Evolutionary conservation across 768 basidiomycete genomes (phyloP).

Genomic region (Suillus paluster): DNA sequence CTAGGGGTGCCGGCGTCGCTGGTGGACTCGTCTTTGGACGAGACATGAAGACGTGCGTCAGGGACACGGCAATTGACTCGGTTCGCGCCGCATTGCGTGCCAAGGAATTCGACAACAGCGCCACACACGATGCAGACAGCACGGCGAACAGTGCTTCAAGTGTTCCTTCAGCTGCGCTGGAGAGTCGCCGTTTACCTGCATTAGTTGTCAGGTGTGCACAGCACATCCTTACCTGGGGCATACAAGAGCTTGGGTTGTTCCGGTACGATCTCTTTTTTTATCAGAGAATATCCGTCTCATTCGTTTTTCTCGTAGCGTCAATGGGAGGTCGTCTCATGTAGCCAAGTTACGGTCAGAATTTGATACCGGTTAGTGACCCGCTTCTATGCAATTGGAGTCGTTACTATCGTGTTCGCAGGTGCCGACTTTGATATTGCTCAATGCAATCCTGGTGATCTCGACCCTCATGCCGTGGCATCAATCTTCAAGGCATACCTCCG

Average conservation of each 20-base stretch:
- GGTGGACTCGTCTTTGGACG: constrained; percentile 71
- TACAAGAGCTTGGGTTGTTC: constrained; percentile 87
- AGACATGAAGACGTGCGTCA: constrained; percentile 57
- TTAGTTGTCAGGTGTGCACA: constrained; percentile 83
- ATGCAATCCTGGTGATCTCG: constrained; percentile 83
- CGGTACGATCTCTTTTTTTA: constrained; percentile 52
- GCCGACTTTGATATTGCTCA: constrained; percentile 85
- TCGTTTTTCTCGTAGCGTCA: constrained; percentile 59
- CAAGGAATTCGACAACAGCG: constrained; percentile 8
- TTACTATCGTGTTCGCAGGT: constrained; percentile 47
- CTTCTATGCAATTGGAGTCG: constrained; percentile 11
- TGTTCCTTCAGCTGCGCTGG: constrained; percentile 38
- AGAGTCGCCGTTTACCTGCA: constrained; percentile 65
- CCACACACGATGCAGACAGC: neutral
- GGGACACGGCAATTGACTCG: constrained; percentile 56
- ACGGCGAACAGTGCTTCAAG: constrained; percentile 14
- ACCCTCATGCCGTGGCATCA: constrained; percentile 93
- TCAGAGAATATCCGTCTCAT: constrained; percentile 9
- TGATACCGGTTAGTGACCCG: constrained; percentile 65
- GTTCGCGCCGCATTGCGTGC: constrained; percentile 11
- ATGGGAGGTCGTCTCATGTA: constrained; percentile 83
- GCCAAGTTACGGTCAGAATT: constrained; percentile 77
- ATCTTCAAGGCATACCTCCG: constrained; percentile 92
- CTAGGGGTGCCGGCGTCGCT: constrained; percentile 36
- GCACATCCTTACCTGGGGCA: constrained; percentile 80